phyloP scores from a whole-genome alignment of 1,139 yeast genomes.

The Debaryomyces sp. region DNA sequence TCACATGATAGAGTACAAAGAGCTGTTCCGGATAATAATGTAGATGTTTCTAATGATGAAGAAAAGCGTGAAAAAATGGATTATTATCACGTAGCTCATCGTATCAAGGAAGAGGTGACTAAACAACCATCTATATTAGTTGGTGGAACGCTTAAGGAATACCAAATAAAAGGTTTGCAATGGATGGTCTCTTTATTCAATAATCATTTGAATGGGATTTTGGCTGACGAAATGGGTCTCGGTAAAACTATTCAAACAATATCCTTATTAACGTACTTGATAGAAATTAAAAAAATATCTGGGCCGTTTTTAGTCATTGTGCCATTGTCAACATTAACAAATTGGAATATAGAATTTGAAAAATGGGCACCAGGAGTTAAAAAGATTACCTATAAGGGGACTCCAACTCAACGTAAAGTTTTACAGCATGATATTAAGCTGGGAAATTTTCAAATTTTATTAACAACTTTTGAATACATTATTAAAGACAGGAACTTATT shows the following conservation, averaged over 20 bases:
- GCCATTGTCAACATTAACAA: slow-evolving; percentile 80
- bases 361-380: slow-evolving; percentile 83
- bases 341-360: slow-evolving; percentile 84
- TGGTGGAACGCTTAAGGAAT: slow-evolving; percentile 92
- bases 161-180: slow-evolving; percentile 90
- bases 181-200: slow-evolving; percentile 98
- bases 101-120: slow-evolving; percentile 65
- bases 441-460: slow-evolving; percentile 73
- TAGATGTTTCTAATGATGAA: slow-evolving; percentile 29
- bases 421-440: slow-evolving; percentile 62
- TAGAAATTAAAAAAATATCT: slow-evolving; percentile 71
- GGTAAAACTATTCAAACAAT: slow-evolving; percentile 97
- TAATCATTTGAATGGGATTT: slow-evolving; percentile 90
- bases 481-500: slow-evolving; percentile 73
- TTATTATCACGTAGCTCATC: slow-evolving; percentile 80
- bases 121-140: slow-evolving; percentile 67
- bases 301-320: slow-evolving; percentile 83
- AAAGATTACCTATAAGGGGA: slow-evolving; percentile 73
- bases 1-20: slow-evolving; percentile 38
- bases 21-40: slow-evolving; percentile 20
- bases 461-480: slow-evolving; percentile 80
- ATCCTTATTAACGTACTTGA: slow-evolving; percentile 85
- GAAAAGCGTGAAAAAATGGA: slow-evolving; percentile 66
- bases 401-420: slow-evolving; percentile 68
- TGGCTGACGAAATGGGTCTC: slow-evolving; percentile 97